Conservation (phyloP, 371 early-diverging fungal species). For the Sanchytrium tribonematis region DNA sequence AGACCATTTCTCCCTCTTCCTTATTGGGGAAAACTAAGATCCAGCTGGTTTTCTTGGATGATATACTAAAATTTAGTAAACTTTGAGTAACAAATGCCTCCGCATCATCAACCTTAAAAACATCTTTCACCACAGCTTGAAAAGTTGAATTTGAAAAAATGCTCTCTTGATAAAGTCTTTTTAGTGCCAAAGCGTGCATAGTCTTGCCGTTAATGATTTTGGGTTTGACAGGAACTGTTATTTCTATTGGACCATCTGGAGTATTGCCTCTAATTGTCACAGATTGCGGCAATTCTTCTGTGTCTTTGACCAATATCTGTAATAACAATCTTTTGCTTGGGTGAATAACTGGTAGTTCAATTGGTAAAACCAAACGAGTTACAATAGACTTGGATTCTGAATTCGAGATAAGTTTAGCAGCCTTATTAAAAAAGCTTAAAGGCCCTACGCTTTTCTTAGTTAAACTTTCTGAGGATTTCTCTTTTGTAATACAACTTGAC, state of each 20-base stretch:
- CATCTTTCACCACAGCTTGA: constrained; percentile 5
- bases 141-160: constrained; percentile 12
- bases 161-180: constrained; percentile 16
- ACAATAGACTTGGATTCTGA: not conserved
- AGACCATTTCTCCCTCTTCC: not conserved
- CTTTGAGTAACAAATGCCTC: constrained; percentile 2
- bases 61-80: constrained; percentile 8
- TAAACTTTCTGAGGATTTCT: constrained; percentile 1
- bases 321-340: constrained; percentile 14
- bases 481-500: constrained; percentile 5
- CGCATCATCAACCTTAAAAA: constrained; percentile 3
- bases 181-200: constrained; percentile 19
- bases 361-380: constrained; percentile 13
- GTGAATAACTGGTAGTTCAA: constrained; percentile 13
- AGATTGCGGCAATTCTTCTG: constrained; percentile 5
- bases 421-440: constrained; percentile 7
- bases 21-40: constrained; percentile 6
- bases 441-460: constrained; percentile 5
- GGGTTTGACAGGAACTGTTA: constrained; percentile 12
- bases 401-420: constrained; percentile 3
- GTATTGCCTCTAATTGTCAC: constrained; percentile 12
- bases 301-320: constrained; percentile 12
- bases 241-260: constrained; percentile 16
- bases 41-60: constrained; percentile 6
- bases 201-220: constrained; percentile 5